phyloP scores from a whole-genome alignment of 2,329 filamentous ascomycete species.

The Aphanocladium album region DNA sequence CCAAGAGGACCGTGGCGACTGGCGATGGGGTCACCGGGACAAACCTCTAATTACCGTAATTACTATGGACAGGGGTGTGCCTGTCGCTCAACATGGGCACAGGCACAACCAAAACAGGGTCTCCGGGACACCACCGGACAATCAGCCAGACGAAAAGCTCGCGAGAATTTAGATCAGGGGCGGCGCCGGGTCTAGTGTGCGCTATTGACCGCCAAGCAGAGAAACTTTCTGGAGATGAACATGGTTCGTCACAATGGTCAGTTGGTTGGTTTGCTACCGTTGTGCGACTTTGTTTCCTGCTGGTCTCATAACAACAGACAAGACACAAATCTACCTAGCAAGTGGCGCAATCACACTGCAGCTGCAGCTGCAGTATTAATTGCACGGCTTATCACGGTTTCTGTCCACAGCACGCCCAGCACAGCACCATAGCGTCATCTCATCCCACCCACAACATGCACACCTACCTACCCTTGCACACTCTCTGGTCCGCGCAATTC shows the following conservation, averaged over 20 bases:
- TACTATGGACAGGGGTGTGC: constrained; percentile 16
- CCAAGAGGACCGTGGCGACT: not conserved
- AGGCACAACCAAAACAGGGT: not conserved
- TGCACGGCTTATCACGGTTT: not conserved
- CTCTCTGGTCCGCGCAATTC: no score
- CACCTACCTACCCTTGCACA: no score
- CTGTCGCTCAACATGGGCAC: not conserved
- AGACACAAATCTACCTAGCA: not conserved
- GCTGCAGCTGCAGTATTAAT: constrained; percentile 1
- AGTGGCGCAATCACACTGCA: constrained; percentile 11
- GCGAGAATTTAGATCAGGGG: constrained; percentile 1
- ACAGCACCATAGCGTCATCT: no score
- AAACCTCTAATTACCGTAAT: constrained; percentile 21
- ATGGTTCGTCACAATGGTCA: not conserved
- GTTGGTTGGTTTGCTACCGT: no score
- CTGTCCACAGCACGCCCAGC: not conserved
- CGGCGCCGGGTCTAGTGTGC: not conserved
- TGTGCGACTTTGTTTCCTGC: no score
- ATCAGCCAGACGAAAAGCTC: not conserved
- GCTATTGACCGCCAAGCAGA: not conserved
- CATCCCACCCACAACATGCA: no score
- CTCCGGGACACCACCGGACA: not conserved
- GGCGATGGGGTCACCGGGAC: not conserved
- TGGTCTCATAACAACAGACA: not conserved
- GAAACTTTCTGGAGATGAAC: not conserved